These are phyloP conservation scores for Echinosophora koreensis DNA, from an alignment of 306 rosid species.

Conservation along the genomic window DNA sequence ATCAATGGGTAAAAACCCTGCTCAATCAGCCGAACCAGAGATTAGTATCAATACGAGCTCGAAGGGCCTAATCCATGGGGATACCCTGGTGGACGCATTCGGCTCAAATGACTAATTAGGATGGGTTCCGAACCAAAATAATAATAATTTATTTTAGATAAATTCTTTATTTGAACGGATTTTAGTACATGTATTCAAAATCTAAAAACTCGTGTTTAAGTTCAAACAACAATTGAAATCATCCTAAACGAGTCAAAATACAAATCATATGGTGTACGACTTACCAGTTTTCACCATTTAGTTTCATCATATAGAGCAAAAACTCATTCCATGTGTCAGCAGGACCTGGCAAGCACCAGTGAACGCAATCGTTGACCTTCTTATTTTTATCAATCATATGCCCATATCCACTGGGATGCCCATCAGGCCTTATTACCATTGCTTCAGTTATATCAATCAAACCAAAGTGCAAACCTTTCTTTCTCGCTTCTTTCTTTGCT, in stretches of 20 bases:
- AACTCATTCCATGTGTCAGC: conserved; percentile 87
- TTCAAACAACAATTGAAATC: neutral
- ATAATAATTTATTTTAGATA: too few relatives aligned
- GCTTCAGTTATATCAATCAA: conserved; percentile 64
- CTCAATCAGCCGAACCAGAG: too few relatives aligned
- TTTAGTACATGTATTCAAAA: too few relatives aligned
- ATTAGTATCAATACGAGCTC: too few relatives aligned
- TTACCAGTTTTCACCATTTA: conserved; percentile 16
- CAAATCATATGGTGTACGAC: neutral
- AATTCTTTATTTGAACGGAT: too few relatives aligned
- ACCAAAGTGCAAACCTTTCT: conserved; percentile 57
- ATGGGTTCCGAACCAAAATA: too few relatives aligned
- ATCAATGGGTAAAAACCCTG: too few relatives aligned
- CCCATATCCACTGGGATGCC: conserved; percentile 69
- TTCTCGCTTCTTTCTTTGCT: conserved; percentile 50
- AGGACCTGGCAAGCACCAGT: conserved; percentile 92
- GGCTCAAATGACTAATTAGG: too few relatives aligned
- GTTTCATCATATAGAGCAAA: conserved; percentile 58
- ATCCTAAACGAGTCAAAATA: neutral
- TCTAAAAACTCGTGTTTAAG: too few relatives aligned
- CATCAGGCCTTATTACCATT: conserved; percentile 77
- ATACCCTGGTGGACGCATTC: too few relatives aligned
- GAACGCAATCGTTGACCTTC: conserved; percentile 72
- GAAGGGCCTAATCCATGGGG: too few relatives aligned
- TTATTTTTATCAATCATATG: conserved; percentile 42